Evolutionary conservation across 495 filamentous ascomycete genomes (phyloP).

Genomic region (Talaromyces liani): DNA sequence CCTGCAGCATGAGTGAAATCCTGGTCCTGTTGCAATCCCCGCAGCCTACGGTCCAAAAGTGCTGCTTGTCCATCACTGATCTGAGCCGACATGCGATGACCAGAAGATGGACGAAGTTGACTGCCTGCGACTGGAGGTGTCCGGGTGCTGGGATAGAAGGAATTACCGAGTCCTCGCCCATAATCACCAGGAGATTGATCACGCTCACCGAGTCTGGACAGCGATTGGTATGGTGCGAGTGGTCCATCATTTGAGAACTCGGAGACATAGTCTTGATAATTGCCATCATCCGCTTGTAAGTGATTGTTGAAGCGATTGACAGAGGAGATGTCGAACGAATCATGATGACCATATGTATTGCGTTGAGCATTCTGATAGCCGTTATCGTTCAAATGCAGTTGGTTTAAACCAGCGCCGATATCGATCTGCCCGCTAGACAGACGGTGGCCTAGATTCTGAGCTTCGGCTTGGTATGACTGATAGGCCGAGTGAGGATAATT

Average conservation of each 20-base stretch:
- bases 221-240: constrained; percentile 19
- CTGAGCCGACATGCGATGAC: constrained; percentile 25
- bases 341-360: constrained; percentile 20
- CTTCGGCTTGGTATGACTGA: constrained; percentile 36
- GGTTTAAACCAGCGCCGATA: constrained; percentile 23
- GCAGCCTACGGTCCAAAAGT: constrained; percentile 41
- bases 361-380: constrained; percentile 19
- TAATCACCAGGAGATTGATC: constrained; percentile 46
- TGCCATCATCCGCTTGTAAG: constrained; percentile 17
- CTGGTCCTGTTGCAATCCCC: constrained; percentile 41
- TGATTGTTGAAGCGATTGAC: constrained; percentile 25
- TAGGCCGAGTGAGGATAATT: constrained; percentile 29
- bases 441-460: constrained; percentile 25
- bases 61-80: constrained; percentile 32
- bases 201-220: constrained; percentile 22
- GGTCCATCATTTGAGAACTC: constrained; percentile 27
- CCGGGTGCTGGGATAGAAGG: constrained; percentile 46
- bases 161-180: constrained; percentile 47
- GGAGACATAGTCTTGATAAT: constrained; percentile 22
- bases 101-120: constrained; percentile 36
- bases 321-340: constrained; percentile 27
- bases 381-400: constrained; percentile 29
- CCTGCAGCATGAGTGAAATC: constrained; percentile 29
- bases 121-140: constrained; percentile 37
- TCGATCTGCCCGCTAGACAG: constrained; percentile 26